These are phyloP conservation scores for Starmerella sp. DNA, from an alignment of 805 yeast species.

Conservation along the genomic window DNA sequence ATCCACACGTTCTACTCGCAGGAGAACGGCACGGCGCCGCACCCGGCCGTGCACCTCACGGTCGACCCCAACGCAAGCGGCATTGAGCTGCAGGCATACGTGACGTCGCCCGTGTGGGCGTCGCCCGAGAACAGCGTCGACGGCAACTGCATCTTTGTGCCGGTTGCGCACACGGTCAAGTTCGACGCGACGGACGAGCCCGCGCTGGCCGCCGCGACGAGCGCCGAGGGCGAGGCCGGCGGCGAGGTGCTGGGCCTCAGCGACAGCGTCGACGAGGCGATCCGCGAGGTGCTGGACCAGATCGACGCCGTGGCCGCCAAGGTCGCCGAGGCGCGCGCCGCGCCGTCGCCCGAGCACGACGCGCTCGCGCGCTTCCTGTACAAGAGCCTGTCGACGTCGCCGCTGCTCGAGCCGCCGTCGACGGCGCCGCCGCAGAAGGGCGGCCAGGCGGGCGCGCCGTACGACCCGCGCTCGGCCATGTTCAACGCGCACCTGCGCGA, in stretches of 20 bases:
- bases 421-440: constrained; percentile 10
- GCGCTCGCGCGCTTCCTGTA: constrained; percentile 54
- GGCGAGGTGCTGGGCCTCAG: constrained; percentile 29
- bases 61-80: constrained; percentile 45
- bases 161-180: constrained; percentile 55
- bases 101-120: constrained; percentile 56
- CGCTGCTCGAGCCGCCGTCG: constrained; percentile 25
- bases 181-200: constrained; percentile 44
- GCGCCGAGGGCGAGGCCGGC: constrained; percentile 25
- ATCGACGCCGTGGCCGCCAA: constrained; percentile 22
- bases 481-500: constrained; percentile 69
- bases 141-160: constrained; percentile 55
- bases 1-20: constrained; percentile 75
- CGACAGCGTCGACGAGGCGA: constrained; percentile 30
- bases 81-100: constrained; percentile 56
- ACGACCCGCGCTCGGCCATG: constrained; percentile 40
- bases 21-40: constrained; percentile 55
- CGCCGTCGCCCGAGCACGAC: constrained; percentile 16
- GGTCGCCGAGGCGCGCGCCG: constrained; percentile 11
- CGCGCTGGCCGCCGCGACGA: constrained; percentile 28
- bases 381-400: constrained; percentile 33
- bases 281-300: constrained; percentile 31
- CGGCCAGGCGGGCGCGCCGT: constrained; percentile 29
- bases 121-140: constrained; percentile 25
- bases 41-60: constrained; percentile 70